A percentile compares a stretch with the other conserved stretches of the same genome.
phyloP scores from a whole-genome alignment of 2,329 filamentous ascomycete species.

The Emergomyces orientalis region DNA sequence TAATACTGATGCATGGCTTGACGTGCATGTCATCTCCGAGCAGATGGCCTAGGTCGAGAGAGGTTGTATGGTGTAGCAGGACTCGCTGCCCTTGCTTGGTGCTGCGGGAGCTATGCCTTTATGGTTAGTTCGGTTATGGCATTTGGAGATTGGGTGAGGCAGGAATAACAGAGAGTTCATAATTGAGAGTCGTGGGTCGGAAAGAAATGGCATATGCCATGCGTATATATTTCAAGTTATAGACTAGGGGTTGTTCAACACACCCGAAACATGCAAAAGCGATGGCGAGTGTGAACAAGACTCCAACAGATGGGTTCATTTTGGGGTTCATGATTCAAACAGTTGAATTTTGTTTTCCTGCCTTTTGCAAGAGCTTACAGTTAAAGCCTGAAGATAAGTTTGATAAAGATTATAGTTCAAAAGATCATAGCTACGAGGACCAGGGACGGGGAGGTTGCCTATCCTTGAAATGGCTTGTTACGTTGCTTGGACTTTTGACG shows the following conservation, averaged over 20 bases:
- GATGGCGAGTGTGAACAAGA: neutral
- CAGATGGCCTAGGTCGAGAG: conserved; percentile 9
- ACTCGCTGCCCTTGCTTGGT: neutral
- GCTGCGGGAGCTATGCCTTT: neutral
- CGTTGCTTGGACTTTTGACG: neutral
- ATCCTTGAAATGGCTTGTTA: no score
- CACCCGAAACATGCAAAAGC: neutral
- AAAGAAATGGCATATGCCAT: neutral
- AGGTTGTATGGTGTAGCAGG: conserved; percentile 15
- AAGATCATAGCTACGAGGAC: neutral
- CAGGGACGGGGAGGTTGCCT: neutral
- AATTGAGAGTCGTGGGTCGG: neutral
- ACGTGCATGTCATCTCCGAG: conserved; percentile 8
- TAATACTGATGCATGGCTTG: conserved; percentile 11
- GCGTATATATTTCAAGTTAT: neutral
- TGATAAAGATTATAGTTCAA: neutral
- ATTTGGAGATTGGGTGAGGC: neutral
- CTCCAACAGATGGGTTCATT: neutral
- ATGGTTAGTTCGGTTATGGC: neutral
- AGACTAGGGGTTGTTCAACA: neutral
- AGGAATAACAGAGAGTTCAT: neutral
- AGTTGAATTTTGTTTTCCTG: no score
- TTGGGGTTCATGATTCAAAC: neutral
- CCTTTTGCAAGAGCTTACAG: neutral
- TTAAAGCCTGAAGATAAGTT: neutral